Evolutionary conservation across 2,329 filamentous ascomycete species (phyloP).

Genomic region (Aspergillus novoparasiticus): DNA sequence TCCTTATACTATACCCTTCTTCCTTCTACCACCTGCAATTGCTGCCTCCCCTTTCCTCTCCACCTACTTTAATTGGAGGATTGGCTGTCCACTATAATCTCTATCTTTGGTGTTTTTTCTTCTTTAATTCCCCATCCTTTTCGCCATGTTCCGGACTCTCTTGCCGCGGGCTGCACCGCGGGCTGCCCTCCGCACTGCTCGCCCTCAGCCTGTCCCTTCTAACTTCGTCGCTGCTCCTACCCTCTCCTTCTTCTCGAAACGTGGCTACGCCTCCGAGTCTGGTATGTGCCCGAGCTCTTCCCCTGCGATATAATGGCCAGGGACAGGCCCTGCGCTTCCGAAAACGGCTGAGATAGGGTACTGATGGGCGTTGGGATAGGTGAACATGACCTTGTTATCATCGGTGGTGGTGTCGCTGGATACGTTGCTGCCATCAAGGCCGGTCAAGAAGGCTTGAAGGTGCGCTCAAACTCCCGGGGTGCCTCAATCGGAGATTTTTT

Average conservation of each 20-base stretch:
- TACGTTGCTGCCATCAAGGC: slow-evolving; percentile 99
- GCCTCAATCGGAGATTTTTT: slow-evolving; percentile 14
- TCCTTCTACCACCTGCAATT: slow-evolving; percentile 21
- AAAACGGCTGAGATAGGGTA: slow-evolving; percentile 18
- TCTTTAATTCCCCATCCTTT: slow-evolving; percentile 24
- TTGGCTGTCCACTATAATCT: slow-evolving; percentile 30
- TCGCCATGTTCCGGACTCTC: slow-evolving; percentile 56
- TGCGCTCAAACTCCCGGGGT: slow-evolving; percentile 44
- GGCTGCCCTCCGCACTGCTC: slow-evolving; percentile 42
- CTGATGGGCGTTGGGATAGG: slow-evolving; percentile 53
- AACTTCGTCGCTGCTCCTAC: slow-evolving; percentile 38
- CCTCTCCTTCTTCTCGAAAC: slow-evolving; percentile 56
- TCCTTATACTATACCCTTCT: slow-evolving; percentile 18
- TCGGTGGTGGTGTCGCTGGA: slow-evolving; percentile 95
- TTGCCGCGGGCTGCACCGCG: slow-evolving; percentile 54
- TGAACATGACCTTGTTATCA: slow-evolving; percentile 96
- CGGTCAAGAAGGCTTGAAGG: slow-evolving; percentile 95
- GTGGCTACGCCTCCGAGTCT: slow-evolving; percentile 59
- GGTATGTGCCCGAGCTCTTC: slow-evolving; percentile 29
- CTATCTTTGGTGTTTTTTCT: slow-evolving; percentile 25
- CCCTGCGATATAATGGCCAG: slow-evolving; percentile 1
- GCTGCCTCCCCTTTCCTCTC: slow-evolving; percentile 25
- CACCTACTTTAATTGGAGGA: slow-evolving; percentile 30
- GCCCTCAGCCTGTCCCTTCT: slow-evolving; percentile 39
- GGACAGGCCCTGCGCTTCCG: slow-evolving; percentile 21